phyloP scores from a whole-genome alignment of 768 basidiomycete species.

The Tricholoma sp. region DNA sequence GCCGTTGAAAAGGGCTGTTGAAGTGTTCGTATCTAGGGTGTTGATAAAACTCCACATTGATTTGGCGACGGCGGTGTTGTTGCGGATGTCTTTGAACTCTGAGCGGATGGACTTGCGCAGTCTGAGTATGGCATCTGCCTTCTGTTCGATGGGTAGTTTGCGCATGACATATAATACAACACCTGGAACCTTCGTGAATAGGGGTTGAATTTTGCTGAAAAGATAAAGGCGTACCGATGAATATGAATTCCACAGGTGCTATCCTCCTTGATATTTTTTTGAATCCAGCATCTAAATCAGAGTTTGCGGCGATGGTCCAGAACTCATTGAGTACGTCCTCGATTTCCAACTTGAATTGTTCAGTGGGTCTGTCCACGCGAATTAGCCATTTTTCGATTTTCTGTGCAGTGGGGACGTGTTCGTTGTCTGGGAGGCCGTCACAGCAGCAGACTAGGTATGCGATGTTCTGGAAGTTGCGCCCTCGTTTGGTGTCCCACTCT shows the following conservation, averaged over 20 bases:
- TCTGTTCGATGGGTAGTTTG: slow-evolving; percentile 35
- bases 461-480: slow-evolving; percentile 72
- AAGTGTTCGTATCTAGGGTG: slow-evolving; percentile 28
- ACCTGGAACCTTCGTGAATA: slow-evolving; percentile 34
- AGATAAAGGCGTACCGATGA: slow-evolving; percentile 54
- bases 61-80: slow-evolving; percentile 50
- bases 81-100: slow-evolving; percentile 58
- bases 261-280: slow-evolving; percentile 49
- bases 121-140: slow-evolving; percentile 49
- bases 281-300: slow-evolving; percentile 43
- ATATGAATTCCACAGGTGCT: slow-evolving; percentile 75
- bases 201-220: neutral
- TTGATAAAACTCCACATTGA: slow-evolving; percentile 57
- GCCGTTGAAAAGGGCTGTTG: slow-evolving; percentile 15
- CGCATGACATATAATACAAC: slow-evolving; percentile 59
- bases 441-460: slow-evolving; percentile 69
- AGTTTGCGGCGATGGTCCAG: slow-evolving; percentile 44
- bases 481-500: slow-evolving; percentile 62
- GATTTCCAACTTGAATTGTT: slow-evolving; percentile 51
- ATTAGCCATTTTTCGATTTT: slow-evolving; percentile 54
- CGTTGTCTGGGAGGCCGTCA: slow-evolving; percentile 44
- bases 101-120: slow-evolving; percentile 55
- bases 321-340: slow-evolving; percentile 49
- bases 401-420: slow-evolving; percentile 43
- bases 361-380: slow-evolving; percentile 35